A percentile compares a stretch with the other conserved stretches of the same genome.
Evolutionary conservation across 2,329 filamentous ascomycete species (phyloP).

Genomic region (Fusarium caatingaense): DNA sequence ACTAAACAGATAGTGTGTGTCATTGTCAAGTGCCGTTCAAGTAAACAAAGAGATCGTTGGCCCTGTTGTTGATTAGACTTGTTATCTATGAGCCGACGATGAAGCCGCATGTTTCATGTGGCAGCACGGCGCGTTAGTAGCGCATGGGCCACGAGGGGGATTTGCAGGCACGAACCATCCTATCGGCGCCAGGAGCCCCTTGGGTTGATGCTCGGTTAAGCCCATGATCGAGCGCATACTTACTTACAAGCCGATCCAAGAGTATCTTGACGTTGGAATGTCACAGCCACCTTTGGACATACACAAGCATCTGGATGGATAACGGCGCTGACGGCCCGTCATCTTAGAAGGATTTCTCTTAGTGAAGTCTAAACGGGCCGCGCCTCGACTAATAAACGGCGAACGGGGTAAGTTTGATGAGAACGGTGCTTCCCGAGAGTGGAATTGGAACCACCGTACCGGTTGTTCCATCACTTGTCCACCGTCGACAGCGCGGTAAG

Average conservation of each 20-base stretch:
- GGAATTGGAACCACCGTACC: not conserved
- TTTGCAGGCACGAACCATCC: slow-evolving; percentile 40
- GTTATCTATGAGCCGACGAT: slow-evolving; percentile 18
- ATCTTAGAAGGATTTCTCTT: slow-evolving; percentile 18
- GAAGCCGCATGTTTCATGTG: slow-evolving; percentile 43
- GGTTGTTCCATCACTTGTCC: slow-evolving; percentile 11
- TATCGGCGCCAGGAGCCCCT: slow-evolving; percentile 39
- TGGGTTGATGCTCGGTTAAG: not conserved
- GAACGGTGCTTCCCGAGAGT: slow-evolving; percentile 21
- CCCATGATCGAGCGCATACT: not conserved
- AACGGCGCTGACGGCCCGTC: slow-evolving; percentile 8
- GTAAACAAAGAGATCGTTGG: not conserved
- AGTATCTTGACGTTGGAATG: not conserved
- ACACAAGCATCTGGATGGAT: not conserved
- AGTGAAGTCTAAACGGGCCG: slow-evolving; percentile 34
- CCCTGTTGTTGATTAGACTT: slow-evolving; percentile 4
- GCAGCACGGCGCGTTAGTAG: slow-evolving; percentile 22
- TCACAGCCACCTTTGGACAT: not conserved
- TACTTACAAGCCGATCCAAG: not conserved
- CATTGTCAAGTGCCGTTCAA: not conserved
- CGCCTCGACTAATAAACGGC: slow-evolving; percentile 34
- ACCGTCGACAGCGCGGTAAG: slow-evolving; percentile 25
- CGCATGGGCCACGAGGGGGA: slow-evolving; percentile 34
- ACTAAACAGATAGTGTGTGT: not conserved
- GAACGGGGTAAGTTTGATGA: slow-evolving; percentile 33